Evolutionary conservation across 2,329 filamentous ascomycete species (phyloP).

Genomic region (Fusarium chaquense): DNA sequence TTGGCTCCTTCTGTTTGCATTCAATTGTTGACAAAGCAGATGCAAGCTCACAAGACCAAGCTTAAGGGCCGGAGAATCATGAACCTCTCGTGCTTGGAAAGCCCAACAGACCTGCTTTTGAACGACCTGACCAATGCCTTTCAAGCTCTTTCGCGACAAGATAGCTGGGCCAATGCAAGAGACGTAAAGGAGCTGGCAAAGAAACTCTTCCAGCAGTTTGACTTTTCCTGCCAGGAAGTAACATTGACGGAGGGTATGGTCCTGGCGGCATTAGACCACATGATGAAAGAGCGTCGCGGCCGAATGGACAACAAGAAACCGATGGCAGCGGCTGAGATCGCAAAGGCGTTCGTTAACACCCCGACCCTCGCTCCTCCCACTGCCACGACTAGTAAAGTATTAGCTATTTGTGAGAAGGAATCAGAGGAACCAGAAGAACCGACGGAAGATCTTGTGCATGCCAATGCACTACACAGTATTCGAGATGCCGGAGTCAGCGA

Average conservation of each 20-base stretch:
- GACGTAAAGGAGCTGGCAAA: conserved; percentile 69
- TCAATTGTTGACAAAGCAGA: conserved; percentile 50
- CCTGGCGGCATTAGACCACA: conserved; percentile 34
- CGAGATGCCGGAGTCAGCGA: conserved; percentile 71
- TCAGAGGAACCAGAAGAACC: neutral
- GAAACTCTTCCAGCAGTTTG: conserved; percentile 58
- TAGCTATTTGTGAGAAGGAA: neutral
- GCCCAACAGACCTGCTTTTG: conserved; percentile 16
- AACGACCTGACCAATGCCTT: conserved; percentile 51
- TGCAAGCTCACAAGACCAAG: conserved; percentile 51
- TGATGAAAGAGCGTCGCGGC: conserved; percentile 36
- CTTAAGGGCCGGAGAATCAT: conserved; percentile 38
- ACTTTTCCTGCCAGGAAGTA: conserved; percentile 21
- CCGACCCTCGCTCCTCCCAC: neutral
- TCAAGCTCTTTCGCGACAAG: conserved; percentile 53
- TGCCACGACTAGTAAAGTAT: neutral
- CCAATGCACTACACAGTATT: neutral
- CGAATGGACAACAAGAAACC: conserved; percentile 32
- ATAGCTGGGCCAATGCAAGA: conserved; percentile 72
- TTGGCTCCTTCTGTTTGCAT: conserved; percentile 59
- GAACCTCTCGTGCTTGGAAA: conserved; percentile 47
- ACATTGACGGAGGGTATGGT: conserved; percentile 39
- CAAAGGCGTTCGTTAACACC: rapidly evolving
- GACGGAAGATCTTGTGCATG: conserved; percentile 3
- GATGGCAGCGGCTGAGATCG: rapidly evolving